Percentiles rank a stretch among this genome's conserved stretches.
These are phyloP conservation scores for Rhodotorula toruloides DNA, from an alignment of 768 basidiomycete genomes.

Conservation along the genomic window DNA sequence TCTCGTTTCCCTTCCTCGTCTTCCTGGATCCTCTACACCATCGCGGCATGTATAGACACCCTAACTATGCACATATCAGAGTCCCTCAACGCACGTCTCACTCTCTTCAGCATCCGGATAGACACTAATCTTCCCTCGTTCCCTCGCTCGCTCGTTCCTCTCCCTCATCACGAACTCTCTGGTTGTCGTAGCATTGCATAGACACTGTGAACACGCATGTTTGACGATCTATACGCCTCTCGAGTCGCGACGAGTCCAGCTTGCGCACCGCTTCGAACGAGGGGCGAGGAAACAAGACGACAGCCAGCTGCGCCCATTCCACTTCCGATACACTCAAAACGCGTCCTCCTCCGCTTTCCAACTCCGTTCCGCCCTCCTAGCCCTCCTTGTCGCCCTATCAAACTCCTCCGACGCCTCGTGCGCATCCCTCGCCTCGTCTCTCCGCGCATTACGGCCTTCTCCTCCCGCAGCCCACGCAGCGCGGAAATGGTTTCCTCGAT, in stretches of 20 bases:
- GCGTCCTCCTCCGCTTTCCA: conserved; percentile 17
- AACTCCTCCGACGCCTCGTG: conserved; percentile 5
- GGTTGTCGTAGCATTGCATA: no score
- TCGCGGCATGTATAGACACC: background rate
- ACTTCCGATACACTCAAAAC: conserved; percentile 15
- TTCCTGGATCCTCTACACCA: background rate
- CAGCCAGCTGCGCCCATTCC: no score
- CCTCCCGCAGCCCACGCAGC: conserved; percentile 19
- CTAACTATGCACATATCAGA: no score
- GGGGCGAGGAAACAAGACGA: no score
- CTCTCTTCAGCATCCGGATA: no score
- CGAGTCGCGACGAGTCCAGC: no score
- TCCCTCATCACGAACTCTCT: no score
- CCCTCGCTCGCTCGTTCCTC: no score
- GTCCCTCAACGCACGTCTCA: no score
- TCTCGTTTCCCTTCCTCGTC: background rate
- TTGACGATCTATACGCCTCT: no score
- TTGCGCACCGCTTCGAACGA: no score
- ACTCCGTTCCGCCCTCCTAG: conserved; percentile 4
- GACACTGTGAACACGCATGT: no score
- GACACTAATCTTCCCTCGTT: background rate
- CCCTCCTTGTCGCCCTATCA: background rate
- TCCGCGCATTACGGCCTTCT: conserved; percentile 17
- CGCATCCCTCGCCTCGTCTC: conserved; percentile 26
- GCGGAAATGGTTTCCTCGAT: conserved; percentile 32